Conservation (phyloP, 345 rosid genomes). For the Gossypium raimondii region DNA sequence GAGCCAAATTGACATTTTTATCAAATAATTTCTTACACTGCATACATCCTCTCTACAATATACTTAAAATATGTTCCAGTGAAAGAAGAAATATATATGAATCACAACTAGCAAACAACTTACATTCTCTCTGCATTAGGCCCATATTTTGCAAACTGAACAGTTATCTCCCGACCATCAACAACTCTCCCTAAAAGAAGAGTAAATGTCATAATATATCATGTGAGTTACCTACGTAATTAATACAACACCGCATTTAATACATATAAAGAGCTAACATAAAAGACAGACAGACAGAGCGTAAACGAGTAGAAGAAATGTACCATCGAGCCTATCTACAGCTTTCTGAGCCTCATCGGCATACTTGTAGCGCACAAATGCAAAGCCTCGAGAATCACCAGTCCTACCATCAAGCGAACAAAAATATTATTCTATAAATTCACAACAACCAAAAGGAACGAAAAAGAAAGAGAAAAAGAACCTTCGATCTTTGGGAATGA, state of each 20-base stretch:
- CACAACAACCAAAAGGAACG: not conserved
- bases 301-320: not conserved
- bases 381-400: constrained; percentile 69
- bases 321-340: constrained; percentile 71
- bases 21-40: not conserved
- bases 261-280: not conserved
- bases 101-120: constrained; percentile 19
- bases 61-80: not conserved
- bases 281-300: not conserved
- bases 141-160: constrained; percentile 93
- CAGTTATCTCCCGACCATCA: constrained; percentile 92
- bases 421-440: not conserved
- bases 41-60: not conserved
- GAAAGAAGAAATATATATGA: not conserved
- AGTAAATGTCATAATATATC: not conserved
- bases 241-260: not conserved
- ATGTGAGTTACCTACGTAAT: not conserved
- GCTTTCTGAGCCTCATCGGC: constrained; percentile 76
- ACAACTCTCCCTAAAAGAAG: constrained; percentile 69
- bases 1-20: not conserved
- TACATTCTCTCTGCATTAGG: constrained; percentile 96
- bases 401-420: constrained; percentile 26
- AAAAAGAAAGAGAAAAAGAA: constrained; percentile 3
- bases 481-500: constrained; percentile 88
- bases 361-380: constrained; percentile 70